Conservation (phyloP, 23 red algal genomes). For the Agarophyton chilense region DNA sequence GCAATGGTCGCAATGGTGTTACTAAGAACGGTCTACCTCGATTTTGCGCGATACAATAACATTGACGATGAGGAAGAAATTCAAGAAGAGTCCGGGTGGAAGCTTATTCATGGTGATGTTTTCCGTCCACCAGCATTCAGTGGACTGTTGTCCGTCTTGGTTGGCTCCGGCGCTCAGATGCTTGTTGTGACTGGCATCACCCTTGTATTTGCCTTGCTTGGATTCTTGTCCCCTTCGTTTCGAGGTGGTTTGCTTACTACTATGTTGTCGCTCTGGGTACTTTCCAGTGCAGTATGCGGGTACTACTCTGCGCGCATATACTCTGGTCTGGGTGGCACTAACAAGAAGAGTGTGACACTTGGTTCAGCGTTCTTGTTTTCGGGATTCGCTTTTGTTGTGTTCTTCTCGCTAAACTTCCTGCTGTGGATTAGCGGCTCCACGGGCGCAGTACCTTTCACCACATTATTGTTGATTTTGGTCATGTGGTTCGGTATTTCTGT, state of each 20-base stretch:
- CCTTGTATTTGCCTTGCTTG: conserved; percentile 82
- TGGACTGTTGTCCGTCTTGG: conserved; percentile 78
- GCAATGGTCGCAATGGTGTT: conserved; percentile 96
- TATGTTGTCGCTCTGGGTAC: conserved; percentile 88
- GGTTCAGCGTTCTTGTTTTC: conserved; percentile 89
- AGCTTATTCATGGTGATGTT: conserved; percentile 98
- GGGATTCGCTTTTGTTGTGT: conserved; percentile 74
- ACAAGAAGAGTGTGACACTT: conserved; percentile 86
- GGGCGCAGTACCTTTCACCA: conserved; percentile 87
- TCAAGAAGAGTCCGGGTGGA: conserved; percentile 97
- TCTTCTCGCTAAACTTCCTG: conserved; percentile 86
- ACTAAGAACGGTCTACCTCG: conserved; percentile 87
- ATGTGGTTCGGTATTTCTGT: conserved; percentile 99
- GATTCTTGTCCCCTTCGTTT: conserved; percentile 92
- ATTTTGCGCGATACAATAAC: conserved; percentile 96
- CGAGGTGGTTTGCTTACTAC: conserved; percentile 91
- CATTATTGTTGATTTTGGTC: conserved; percentile 79
- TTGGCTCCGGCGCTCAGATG: conserved; percentile 87
- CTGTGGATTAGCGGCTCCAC: conserved; percentile 83
- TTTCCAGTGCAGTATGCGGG: conserved; percentile 68
- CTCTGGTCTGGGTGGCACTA: conserved; percentile 72
- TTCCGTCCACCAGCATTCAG: conserved; percentile 80
- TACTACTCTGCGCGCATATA: conserved; percentile 87
- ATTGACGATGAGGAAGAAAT: conserved; percentile 91
- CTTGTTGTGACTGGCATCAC: conserved; percentile 71